These are phyloP conservation scores for Hortaea sp. DNA, from an alignment of 2,329 filamentous ascomycete genomes.

Conservation along the genomic window DNA sequence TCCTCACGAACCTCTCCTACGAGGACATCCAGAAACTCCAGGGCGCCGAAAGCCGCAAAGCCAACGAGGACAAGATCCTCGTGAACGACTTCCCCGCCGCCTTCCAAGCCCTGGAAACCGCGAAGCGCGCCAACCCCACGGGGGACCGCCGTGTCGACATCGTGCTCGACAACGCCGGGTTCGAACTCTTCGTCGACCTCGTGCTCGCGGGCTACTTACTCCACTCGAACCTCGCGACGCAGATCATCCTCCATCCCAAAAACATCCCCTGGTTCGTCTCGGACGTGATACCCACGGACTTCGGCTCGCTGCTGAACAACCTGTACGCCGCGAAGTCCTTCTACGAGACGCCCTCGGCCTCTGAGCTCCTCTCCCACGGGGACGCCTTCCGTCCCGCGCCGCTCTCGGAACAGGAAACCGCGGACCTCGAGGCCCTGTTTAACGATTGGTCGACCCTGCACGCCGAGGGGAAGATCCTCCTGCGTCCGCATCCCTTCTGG, in stretches of 20 bases:
- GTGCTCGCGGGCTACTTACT: constrained; percentile 86
- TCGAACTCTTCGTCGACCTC: constrained; percentile 92
- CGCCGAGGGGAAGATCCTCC: constrained; percentile 68
- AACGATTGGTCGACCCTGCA: constrained; percentile 71
- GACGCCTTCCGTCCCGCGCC: constrained; percentile 21
- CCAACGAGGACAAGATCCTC: constrained; percentile 82
- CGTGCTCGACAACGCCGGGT: constrained; percentile 92
- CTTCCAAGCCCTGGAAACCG: constrained; percentile 58
- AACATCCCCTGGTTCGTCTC: constrained; percentile 97
- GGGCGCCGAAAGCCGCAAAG: constrained; percentile 75
- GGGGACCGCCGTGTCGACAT: constrained; percentile 74
- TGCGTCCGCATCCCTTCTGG: constrained; percentile 87
- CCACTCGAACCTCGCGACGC: constrained; percentile 72
- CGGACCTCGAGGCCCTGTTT: constrained; percentile 67
- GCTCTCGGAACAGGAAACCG: constrained; percentile 57
- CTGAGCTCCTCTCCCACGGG: constrained; percentile 29
- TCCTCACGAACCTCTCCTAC: constrained; percentile 81
- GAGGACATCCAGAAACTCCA: constrained; percentile 97
- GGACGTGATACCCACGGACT: constrained; percentile 81
- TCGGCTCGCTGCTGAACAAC: constrained; percentile 67
- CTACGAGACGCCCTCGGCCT: constrained; percentile 65
- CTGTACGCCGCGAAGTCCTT: constrained; percentile 69
- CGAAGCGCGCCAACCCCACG: constrained; percentile 49
- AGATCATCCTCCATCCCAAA: constrained; percentile 84
- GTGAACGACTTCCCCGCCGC: constrained; percentile 71